Evolutionary conservation across 2,329 filamentous ascomycete genomes (phyloP), one percentile per base, ranked within the genome.

Genomic region (Paecilomyces sp.): DNA sequence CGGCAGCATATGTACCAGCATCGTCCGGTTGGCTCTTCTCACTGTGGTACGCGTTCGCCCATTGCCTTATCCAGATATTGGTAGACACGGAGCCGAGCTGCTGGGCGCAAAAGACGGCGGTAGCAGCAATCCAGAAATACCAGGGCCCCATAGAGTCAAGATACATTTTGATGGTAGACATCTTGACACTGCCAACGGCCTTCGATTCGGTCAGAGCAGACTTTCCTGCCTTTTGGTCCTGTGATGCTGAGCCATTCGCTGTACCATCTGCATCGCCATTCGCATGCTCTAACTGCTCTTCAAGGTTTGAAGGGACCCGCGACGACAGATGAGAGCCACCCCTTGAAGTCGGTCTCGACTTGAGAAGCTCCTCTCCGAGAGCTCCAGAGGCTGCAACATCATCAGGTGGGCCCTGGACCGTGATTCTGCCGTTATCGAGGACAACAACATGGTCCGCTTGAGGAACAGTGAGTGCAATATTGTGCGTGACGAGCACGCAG

Each of bases 401-500:
- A 4, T 85, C 81, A 0, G 92, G 83, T 3, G 86, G 81, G n/a
- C 94, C 94, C 71, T 96, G 89, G 1, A 85, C 81, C 1, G 82
- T 77, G 47, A 97, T 80, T 63, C 88, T 88, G 30, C 94, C 94
- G 68, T 97, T 97, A 55, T 95, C 90, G 61, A 99, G 83, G 3
- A 91, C 83, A 9, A 97, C 88, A 5, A 95, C 88, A 65, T 89
- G 90, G 58, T 92, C 85, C 0, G 93, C 88, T 36, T 86, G 82
- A 4, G 92, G 91, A 7, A 92, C 86, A 66, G 91, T 94, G 18
- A 99, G 83, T n/a, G 90, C 85, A 30, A 94, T 85, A 69, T 97
- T 99, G 79, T 99, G 94, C 0, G 94, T 97, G 36, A 99, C 93
- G 52, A 99, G 82, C 58, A 99, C 91, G 74, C 94, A 97, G 30